Conservation (phyloP, 352 stramenopile species). For the Pythium chondricola region DNA sequence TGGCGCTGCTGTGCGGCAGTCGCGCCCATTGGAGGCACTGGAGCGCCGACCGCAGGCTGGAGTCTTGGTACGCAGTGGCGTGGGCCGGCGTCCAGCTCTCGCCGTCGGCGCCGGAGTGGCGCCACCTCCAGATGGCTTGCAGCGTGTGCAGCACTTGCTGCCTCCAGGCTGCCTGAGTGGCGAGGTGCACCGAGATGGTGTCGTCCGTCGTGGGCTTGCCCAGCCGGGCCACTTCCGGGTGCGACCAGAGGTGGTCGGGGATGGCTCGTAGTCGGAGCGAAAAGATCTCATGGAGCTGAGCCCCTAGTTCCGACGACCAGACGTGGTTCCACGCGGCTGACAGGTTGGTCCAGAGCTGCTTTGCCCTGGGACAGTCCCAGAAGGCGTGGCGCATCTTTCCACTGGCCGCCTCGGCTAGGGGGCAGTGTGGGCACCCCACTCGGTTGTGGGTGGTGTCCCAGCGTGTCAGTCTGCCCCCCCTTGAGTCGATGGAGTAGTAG, state of each 20-base stretch:
- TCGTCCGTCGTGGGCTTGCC: not conserved
- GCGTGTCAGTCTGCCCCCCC: no score
- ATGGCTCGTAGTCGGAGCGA: not conserved
- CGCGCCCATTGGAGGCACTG: not conserved
- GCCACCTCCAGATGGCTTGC: not conserved
- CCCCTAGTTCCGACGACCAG: not conserved
- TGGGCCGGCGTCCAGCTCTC: not conserved
- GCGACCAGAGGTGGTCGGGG: not conserved
- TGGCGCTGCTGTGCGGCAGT: not conserved
- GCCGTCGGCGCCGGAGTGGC: not conserved
- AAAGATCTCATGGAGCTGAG: not conserved
- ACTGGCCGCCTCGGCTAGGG: no score
- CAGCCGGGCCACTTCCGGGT: not conserved
- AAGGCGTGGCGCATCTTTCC: no score
- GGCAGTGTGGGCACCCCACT: no score
- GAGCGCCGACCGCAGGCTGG: not conserved
- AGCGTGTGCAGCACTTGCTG: not conserved
- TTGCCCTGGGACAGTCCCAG: no score
- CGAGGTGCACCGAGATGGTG: not conserved
- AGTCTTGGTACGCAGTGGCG: not conserved
- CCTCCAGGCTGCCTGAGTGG: no score
- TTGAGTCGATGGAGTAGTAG: no score
- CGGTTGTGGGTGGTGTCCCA: no score
- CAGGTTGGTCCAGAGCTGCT: not conserved
- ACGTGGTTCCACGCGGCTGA: not conserved